Conservation (phyloP, 257 asterid species). For the Rhazya stricta region DNA sequence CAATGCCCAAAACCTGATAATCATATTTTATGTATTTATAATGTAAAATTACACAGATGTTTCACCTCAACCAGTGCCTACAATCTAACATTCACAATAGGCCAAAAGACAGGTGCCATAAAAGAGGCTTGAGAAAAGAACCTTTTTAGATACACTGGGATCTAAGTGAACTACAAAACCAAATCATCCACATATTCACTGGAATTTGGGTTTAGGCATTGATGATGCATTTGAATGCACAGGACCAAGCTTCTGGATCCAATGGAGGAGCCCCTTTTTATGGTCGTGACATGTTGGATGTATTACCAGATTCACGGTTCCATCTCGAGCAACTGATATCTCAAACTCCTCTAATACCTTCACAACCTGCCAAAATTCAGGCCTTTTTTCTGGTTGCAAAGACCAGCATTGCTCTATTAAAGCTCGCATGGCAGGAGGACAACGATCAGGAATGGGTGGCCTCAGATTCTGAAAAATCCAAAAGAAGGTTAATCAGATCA, state of each 20-base stretch:
- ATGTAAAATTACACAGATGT: slow-evolving; percentile 16
- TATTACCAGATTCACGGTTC: slow-evolving; percentile 44
- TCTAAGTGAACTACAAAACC: slow-evolving; percentile 17
- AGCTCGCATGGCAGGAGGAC: slow-evolving; percentile 72
- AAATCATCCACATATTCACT: slow-evolving; percentile 21
- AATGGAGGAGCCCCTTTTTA: slow-evolving; percentile 37
- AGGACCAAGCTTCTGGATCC: slow-evolving; percentile 49
- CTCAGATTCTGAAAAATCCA: slow-evolving; percentile 54
- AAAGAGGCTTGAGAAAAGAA: slow-evolving; percentile 18
- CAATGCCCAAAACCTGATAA: slow-evolving; percentile 14
- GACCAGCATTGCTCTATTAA: slow-evolving; percentile 86
- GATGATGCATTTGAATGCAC: slow-evolving; percentile 29
- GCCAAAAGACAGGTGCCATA: slow-evolving; percentile 11
- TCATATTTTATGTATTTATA: slow-evolving; percentile 15
- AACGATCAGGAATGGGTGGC: slow-evolving; percentile 57
- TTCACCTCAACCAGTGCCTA: slow-evolving; percentile 20
- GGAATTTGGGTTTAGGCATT: slow-evolving; percentile 29
- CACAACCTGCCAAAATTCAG: slow-evolving; percentile 88
- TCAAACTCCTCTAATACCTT: slow-evolving; percentile 74
- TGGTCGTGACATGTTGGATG: slow-evolving; percentile 29
- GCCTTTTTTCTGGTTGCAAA: slow-evolving; percentile 76
- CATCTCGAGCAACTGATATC: slow-evolving; percentile 44
- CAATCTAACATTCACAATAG: slow-evolving; percentile 22
- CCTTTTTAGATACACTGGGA: slow-evolving; percentile 19
- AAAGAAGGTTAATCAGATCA: neutral